Evolutionary conservation across 495 filamentous ascomycete species (phyloP).

Genomic region (Penicillium bovifimosum): DNA sequence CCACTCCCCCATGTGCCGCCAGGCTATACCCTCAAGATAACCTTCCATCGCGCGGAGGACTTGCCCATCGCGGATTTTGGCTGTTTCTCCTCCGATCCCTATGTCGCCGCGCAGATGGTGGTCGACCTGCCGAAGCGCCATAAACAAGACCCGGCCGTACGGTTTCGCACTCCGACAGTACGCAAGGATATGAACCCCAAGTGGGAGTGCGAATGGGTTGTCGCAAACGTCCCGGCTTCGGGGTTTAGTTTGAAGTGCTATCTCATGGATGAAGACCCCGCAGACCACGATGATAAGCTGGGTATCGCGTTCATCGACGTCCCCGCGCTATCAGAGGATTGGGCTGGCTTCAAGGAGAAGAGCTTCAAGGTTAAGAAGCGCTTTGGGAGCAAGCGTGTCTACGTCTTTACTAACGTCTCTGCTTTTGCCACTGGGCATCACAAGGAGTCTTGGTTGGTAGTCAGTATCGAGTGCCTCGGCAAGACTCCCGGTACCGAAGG

Average conservation of each 20-base stretch:
- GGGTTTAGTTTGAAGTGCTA: slow-evolving; percentile 77
- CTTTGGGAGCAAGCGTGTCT: slow-evolving; percentile 78
- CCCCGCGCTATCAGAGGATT: slow-evolving; percentile 51
- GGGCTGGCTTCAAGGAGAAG: slow-evolving; percentile 61
- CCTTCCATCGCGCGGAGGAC: slow-evolving; percentile 72
- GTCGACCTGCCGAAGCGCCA: slow-evolving; percentile 62
- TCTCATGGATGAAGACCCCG: slow-evolving; percentile 82
- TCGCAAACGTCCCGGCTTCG: slow-evolving; percentile 72
- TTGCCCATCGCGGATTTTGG: slow-evolving; percentile 78
- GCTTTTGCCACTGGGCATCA: slow-evolving; percentile 49
- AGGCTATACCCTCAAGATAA: slow-evolving; percentile 81
- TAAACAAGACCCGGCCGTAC: slow-evolving; percentile 68
- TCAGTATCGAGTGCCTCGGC: slow-evolving; percentile 72
- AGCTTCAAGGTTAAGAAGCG: slow-evolving; percentile 73
- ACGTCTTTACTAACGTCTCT: slow-evolving; percentile 60
- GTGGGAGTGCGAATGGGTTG: slow-evolving; percentile 83
- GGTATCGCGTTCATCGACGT: slow-evolving; percentile 73
- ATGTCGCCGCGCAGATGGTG: slow-evolving; percentile 62
- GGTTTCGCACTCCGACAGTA: slow-evolving; percentile 71
- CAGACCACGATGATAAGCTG: slow-evolving; percentile 80
- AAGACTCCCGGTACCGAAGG: slow-evolving; percentile 64
- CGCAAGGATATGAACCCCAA: slow-evolving; percentile 62
- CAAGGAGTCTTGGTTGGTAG: slow-evolving; percentile 54
- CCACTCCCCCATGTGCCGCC: slow-evolving; percentile 65
- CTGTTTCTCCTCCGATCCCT: slow-evolving; percentile 78